phyloP scores from a whole-genome alignment of 805 yeast genomes.

The Starmerella riodocensis region DNA sequence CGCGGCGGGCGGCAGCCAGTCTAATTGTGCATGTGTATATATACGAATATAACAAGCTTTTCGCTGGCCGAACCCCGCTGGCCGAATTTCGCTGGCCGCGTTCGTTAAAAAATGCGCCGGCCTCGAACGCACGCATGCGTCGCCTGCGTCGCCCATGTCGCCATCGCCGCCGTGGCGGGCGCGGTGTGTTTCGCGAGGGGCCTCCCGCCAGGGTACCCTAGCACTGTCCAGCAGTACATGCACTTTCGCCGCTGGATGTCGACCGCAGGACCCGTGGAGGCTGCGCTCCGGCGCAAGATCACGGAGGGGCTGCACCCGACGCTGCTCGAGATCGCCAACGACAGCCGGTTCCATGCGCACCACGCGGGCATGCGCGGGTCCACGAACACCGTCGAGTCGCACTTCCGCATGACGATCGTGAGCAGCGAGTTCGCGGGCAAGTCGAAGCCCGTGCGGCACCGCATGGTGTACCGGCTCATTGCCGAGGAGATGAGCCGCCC shows the following conservation, averaged over 20 bases:
- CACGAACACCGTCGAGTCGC: conserved; percentile 60
- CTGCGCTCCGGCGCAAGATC: conserved; percentile 36
- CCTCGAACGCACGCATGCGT: too few relatives aligned
- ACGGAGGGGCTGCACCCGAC: conserved; percentile 33
- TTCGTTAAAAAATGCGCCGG: too few relatives aligned
- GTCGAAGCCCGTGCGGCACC: conserved; percentile 59
- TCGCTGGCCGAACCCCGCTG: too few relatives aligned
- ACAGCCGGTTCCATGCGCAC: conserved; percentile 76
- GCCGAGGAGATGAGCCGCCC: conserved; percentile 52
- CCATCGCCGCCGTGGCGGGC: too few relatives aligned
- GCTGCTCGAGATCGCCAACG: conserved; percentile 48
- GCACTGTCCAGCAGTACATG: neutral
- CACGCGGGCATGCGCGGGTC: conserved; percentile 75
- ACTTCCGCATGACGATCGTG: conserved; percentile 61
- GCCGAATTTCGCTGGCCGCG: too few relatives aligned
- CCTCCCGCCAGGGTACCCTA: too few relatives aligned
- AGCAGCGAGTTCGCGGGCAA: conserved; percentile 56
- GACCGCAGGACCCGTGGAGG: conserved; percentile 33
- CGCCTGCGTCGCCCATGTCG: too few relatives aligned
- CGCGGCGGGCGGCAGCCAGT: neutral
- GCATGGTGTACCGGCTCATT: conserved; percentile 55
- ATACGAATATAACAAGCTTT: too few relatives aligned
- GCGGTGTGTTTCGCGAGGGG: too few relatives aligned
- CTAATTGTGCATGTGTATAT: too few relatives aligned
- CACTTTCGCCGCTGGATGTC: conserved; percentile 9